phyloP scores from a whole-genome alignment of 1,284 basidiomycete genomes.

The Rhodotorula sp. region DNA sequence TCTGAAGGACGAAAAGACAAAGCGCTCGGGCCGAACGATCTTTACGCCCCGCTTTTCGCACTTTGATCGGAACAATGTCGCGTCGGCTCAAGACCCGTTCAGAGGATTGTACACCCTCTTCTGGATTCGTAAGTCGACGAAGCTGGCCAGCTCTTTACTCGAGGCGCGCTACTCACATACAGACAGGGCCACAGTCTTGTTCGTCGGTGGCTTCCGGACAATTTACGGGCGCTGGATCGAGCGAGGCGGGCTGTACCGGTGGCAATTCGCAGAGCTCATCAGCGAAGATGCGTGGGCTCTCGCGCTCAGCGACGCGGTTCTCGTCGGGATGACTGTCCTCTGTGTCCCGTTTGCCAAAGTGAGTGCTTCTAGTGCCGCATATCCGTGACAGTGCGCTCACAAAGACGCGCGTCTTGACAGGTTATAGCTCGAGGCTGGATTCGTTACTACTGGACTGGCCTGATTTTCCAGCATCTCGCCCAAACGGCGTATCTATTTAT shows the following conservation, averaged over 20 bases:
- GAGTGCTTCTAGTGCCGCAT: background rate
- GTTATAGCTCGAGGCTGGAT: conserved; percentile 70
- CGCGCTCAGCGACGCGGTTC: conserved; percentile 75
- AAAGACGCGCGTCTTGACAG: conserved; percentile 1
- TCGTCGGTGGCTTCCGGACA: conserved; percentile 72
- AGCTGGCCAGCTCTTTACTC: background rate
- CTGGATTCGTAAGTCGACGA: conserved; percentile 55
- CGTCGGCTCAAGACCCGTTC: conserved; percentile 75
- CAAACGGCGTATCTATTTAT: conserved; percentile 68
- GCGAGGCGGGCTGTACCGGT: conserved; percentile 67
- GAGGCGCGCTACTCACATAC: background rate
- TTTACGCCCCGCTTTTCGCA: conserved; percentile 79
- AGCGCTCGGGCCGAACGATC: conserved; percentile 47
- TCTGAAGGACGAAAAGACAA: conserved; percentile 14
- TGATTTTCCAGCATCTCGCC: conserved; percentile 71
- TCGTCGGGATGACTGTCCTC: conserved; percentile 72
- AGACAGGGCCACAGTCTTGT: conserved; percentile 54
- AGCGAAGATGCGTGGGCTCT: conserved; percentile 79
- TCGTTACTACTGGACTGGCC: conserved; percentile 68
- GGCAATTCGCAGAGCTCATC: conserved; percentile 82
- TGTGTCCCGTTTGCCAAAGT: conserved; percentile 78
- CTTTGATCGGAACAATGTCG: conserved; percentile 76
- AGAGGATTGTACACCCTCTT: conserved; percentile 91
- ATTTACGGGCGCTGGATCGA: conserved; percentile 71
- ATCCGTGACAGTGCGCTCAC: too few species aligned